Conservation (phyloP, 2,329 filamentous ascomycete species). For the Aurifilum marmelostoma region DNA sequence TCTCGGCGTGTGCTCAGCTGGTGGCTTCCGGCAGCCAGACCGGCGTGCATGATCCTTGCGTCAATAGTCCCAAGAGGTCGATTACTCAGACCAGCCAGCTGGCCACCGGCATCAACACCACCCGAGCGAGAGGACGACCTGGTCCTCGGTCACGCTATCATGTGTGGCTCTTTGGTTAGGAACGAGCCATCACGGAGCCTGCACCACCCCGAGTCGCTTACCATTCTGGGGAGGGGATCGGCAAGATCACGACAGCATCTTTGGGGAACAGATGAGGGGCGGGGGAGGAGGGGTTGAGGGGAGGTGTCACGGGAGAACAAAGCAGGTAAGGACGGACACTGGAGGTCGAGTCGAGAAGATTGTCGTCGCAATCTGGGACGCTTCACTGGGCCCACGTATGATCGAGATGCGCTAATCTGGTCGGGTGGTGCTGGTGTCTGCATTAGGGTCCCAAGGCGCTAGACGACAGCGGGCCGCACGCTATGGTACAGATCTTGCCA, state of each 20-base stretch:
- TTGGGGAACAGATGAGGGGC: background rate
- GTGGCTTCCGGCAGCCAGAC: background rate
- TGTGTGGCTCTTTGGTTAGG: too few species aligned
- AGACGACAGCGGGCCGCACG: background rate
- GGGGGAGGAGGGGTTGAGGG: background rate
- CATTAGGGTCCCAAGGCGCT: background rate
- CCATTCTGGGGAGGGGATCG: background rate
- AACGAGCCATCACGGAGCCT: background rate
- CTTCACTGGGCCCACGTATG: background rate
- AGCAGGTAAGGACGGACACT: background rate
- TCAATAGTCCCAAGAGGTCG: background rate
- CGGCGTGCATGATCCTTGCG: background rate
- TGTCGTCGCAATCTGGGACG: background rate
- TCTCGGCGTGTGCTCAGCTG: background rate
- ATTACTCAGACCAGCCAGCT: constrained; percentile 3
- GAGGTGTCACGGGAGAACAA: background rate
- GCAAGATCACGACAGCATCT: background rate
- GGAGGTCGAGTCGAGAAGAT: too few species aligned
- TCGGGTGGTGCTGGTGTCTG: background rate
- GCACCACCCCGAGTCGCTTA: background rate
- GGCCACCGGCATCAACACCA: background rate
- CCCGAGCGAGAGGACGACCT: background rate
- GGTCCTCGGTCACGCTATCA: too few species aligned
- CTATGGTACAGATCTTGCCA: background rate
- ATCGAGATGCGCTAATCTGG: background rate